Conservation (phyloP, 805 yeast genomes). For the Myxozyma sirexii region DNA sequence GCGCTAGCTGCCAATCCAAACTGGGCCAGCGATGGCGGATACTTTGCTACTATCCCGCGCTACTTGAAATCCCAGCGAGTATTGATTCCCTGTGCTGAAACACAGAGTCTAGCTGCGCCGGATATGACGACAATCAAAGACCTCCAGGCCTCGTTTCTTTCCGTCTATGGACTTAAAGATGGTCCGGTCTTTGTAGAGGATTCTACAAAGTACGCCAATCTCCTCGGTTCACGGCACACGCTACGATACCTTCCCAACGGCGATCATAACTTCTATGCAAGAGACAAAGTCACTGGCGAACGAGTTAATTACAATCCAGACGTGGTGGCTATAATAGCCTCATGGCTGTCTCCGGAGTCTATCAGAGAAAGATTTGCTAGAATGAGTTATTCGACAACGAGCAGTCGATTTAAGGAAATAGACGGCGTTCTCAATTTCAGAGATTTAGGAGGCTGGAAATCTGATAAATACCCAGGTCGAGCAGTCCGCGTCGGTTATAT, state of each 20-base stretch:
- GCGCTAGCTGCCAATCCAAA: slow-evolving; percentile 43
- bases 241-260: slow-evolving; percentile 65
- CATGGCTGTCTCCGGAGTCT: slow-evolving; percentile 51
- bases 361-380: slow-evolving; percentile 55
- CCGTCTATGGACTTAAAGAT: slow-evolving; percentile 74
- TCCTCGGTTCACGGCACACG: slow-evolving; percentile 57
- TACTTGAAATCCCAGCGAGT: slow-evolving; percentile 52
- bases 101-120: slow-evolving; percentile 53
- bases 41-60: slow-evolving; percentile 49
- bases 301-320: slow-evolving; percentile 60
- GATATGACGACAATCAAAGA: slow-evolving; percentile 43
- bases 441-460: slow-evolving; percentile 74
- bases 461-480: slow-evolving; percentile 31
- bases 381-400: not conserved
- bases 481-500: slow-evolving; percentile 52
- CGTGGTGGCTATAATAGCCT: slow-evolving; percentile 54
- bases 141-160: slow-evolving; percentile 46
- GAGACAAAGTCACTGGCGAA: slow-evolving; percentile 31
- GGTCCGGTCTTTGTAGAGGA: slow-evolving; percentile 67
- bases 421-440: slow-evolving; percentile 75
- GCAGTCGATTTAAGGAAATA: slow-evolving; percentile 45
- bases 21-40: slow-evolving; percentile 50
- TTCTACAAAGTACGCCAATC: slow-evolving; percentile 58
- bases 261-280: slow-evolving; percentile 80
- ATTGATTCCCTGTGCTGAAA: slow-evolving; percentile 55